phyloP scores from a whole-genome alignment of 768 basidiomycete species.

The Boletellus sp. region DNA sequence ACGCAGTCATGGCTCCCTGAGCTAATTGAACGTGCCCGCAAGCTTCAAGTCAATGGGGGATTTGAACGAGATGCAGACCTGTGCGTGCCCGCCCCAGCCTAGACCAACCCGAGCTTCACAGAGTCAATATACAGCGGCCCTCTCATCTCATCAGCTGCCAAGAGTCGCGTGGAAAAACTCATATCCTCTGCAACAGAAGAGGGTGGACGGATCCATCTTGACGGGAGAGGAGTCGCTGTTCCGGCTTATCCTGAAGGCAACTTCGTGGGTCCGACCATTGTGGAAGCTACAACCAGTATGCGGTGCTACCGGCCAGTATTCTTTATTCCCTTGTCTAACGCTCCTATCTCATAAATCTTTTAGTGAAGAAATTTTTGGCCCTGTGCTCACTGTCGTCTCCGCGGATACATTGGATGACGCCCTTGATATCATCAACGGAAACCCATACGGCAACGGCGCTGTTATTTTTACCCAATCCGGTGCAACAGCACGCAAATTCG shows the following conservation, averaged over 20 bases:
- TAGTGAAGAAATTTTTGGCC: slow-evolving; percentile 95
- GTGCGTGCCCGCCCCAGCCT: slow-evolving; percentile 35
- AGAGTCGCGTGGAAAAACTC: slow-evolving; percentile 67
- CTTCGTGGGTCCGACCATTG: slow-evolving; percentile 90
- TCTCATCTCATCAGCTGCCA: slow-evolving; percentile 79
- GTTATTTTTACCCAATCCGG: slow-evolving; percentile 97
- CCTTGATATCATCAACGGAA: slow-evolving; percentile 82
- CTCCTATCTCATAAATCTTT: not conserved
- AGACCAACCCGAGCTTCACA: not conserved
- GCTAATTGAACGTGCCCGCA: slow-evolving; percentile 74
- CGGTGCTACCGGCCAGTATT: slow-evolving; percentile 73
- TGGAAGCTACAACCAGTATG: slow-evolving; percentile 83
- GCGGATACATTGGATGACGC: slow-evolving; percentile 89
- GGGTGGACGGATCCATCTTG: slow-evolving; percentile 83
- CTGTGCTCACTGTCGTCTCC: slow-evolving; percentile 73
- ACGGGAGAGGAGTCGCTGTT: slow-evolving; percentile 72
- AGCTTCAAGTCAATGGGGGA: slow-evolving; percentile 82
- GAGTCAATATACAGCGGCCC: slow-evolving; percentile 50
- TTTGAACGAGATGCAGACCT: slow-evolving; percentile 86
- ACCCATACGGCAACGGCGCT: slow-evolving; percentile 90
- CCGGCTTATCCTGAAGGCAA: slow-evolving; percentile 82
- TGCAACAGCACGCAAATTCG: slow-evolving; percentile 91
- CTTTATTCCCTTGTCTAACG: not conserved
- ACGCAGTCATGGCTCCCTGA: slow-evolving; percentile 81
- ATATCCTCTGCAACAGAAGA: slow-evolving; percentile 73